Evolutionary conservation across 225 moss, liverwort and hornwort genomes (phyloP), one percentile per base, ranked within the genome.

Genomic region (Anthoceros angustus): DNA sequence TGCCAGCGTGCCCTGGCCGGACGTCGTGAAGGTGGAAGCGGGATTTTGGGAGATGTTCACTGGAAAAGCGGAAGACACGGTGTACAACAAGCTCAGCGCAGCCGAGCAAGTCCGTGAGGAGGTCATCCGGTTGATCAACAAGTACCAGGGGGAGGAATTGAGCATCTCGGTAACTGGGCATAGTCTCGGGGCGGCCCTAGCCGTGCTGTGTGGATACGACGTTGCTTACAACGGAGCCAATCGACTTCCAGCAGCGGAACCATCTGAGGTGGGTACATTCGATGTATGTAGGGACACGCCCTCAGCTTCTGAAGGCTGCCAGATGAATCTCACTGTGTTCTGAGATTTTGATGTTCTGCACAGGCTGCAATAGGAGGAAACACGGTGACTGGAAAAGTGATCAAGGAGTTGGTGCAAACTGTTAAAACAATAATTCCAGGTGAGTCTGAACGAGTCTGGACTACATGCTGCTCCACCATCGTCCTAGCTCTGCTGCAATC

Each of bases 131-230:
- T 62, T 83, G 42, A 70, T 83, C 9, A 63, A 63, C 40, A 69
- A 70, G 6, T 75, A 80, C 75, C 64, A 83, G 42, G 18, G 73
- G 16, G 80, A 83, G 21, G 71, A 72, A 10, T 42, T 83, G 55
- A 77, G 75, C 71, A 80, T 83, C 69, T 77, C 83, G 4, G 0
- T 75, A 0, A n/a, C 75, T 0, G 83, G 83, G 0, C 83, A 83
- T 77, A 83, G 83, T 42, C 43, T 83, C 40, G 83, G 83, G 18
- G 68, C 66, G 1, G 77, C 79, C 15, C 66, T 83, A 0, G 77
- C 80, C 0, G 9, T 69, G 0, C 42, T 80, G 0, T 70, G 70
- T 0, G 77, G 80, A 0, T 80, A 80, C 63, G 83, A 83, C 41
- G 70, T 83, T 15, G 80, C 82, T 20, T 9, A 55, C n/a, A 20